Base-by-base conservation (phyloP, 345 rosid species). In the Lagerstroemia speciosa region DNA sequence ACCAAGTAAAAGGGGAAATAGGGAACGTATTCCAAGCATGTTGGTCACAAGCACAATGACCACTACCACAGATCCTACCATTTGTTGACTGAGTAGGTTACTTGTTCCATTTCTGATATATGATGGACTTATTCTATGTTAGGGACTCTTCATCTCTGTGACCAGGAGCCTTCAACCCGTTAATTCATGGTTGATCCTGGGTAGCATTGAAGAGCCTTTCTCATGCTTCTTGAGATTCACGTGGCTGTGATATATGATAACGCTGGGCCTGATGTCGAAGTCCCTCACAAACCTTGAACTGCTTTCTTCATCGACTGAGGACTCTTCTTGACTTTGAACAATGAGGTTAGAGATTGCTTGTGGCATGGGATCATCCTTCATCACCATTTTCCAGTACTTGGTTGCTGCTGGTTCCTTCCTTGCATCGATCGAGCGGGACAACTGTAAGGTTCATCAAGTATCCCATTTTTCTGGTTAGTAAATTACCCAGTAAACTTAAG, bases 331-430 rank as follows among this genome's bases (percentile, higher is more conserved):
- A n/a, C 29, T 8, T 53, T n/a, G 29, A 53, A 30, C 33, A 14
- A 62, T 62, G 38, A 62, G 65, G 27, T 12, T 16, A 20, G 65
- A 62, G 22, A 62, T 62, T 31, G 60, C 60, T 12, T 53, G 60
- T n/a, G 60, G 60, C 60, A 53, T 53, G 60, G 29, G 60, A 53
- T 24, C 9, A 11, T 53, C 60, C 60, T 53, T 53, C 60, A 62
- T 62, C 65, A 31, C 65, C 65, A 62, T 30, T n/a, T 36, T 53
- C 60, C 60, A 53, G 60, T 53, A 53, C 60, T 53, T 43, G 1
- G 22, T 14, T 16, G 43, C 66, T 63, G 38, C 66, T 17, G 38
- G 38, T 8, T 19, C 38, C 43, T 63, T 33, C 17, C 66, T 24
- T 63, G 14, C 66, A 32, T 63, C 40, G 26, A 15, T 33, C 41